A percentile compares a stretch with the other conserved stretches of the same genome.
Evolutionary conservation across 108 stramenopile genomes (phyloP).

Genomic region (Parmales sp.): DNA sequence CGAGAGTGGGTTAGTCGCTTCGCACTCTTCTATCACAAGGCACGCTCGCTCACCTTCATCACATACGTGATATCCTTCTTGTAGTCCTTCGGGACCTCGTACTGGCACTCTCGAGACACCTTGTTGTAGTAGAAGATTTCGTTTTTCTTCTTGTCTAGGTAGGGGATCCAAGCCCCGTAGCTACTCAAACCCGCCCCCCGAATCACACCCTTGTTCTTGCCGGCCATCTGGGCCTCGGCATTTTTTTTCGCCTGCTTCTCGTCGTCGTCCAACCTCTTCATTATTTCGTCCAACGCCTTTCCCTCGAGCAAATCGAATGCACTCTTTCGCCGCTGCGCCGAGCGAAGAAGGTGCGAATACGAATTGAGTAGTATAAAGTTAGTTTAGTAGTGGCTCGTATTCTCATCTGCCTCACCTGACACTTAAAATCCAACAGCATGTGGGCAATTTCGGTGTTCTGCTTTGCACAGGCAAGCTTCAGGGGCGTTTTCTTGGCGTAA

Average conservation of each 20-base stretch:
- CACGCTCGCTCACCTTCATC: no score
- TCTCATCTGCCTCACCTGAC: no score
- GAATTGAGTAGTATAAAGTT: no score
- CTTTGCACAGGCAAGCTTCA: conserved; percentile 22
- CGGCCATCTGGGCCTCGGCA: not conserved
- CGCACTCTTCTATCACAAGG: no score
- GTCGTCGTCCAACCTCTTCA: conserved; percentile 23
- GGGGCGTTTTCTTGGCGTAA: conserved; percentile 25
- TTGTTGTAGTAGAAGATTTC: conserved; percentile 45
- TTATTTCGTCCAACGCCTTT: conserved; percentile 21
- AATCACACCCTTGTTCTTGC: not conserved
- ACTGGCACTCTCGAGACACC: conserved; percentile 24
- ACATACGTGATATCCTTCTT: conserved; percentile 23
- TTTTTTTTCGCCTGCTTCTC: not conserved
- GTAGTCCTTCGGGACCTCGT: conserved; percentile 29
- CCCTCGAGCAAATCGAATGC: conserved; percentile 31
- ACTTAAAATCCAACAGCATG: conserved; percentile 28
- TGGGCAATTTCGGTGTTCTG: conserved; percentile 27
- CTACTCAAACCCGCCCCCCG: not conserved
- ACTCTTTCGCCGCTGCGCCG: not conserved
- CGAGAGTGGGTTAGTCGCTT: no score
- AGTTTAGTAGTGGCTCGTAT: no score
- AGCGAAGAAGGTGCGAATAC: no score
- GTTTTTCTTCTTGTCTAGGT: conserved; percentile 26
- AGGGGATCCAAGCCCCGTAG: conserved; percentile 31